Conservation (phyloP, 2,329 filamentous ascomycete genomes). For the Penicillium aurantiogriseum region DNA sequence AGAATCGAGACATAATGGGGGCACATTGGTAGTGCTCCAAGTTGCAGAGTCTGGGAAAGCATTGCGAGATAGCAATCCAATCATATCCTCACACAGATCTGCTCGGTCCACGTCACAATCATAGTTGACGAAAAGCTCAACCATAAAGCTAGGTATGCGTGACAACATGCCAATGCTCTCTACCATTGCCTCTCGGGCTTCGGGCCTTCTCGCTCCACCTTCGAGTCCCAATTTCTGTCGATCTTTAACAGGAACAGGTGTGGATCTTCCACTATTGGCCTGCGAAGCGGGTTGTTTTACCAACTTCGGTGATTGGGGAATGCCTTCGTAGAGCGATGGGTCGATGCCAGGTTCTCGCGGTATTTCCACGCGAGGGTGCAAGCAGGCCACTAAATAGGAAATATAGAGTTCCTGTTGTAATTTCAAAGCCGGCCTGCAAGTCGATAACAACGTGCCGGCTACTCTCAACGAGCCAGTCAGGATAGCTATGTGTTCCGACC, state of each 20-base stretch:
- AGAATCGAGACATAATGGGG: conserved; percentile 88
- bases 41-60: conserved; percentile 95
- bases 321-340: conserved; percentile 84
- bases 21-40: conserved; percentile 98
- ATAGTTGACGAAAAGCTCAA: conserved; percentile 95
- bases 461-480: conserved; percentile 90
- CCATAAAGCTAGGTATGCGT: conserved; percentile 90
- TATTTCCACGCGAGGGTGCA: conserved; percentile 92
- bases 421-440: conserved; percentile 86
- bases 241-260: conserved; percentile 88
- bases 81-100: conserved; percentile 92
- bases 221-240: conserved; percentile 89
- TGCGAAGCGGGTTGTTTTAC: conserved; percentile 78
- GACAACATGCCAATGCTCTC: conserved; percentile 90
- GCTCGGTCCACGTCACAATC: conserved; percentile 90
- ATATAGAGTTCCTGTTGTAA: conserved; percentile 95
- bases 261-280: conserved; percentile 74
- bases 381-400: conserved; percentile 88
- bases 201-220: conserved; percentile 85
- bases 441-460: conserved; percentile 83
- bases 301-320: conserved; percentile 85
- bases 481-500: conserved; percentile 94
- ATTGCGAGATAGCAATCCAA: conserved; percentile 87
- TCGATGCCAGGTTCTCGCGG: conserved; percentile 88
- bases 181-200: conserved; percentile 96